These are phyloP conservation scores for Phytophthora vignae DNA, from an alignment of 352 stramenopile species.

Conservation along the genomic window DNA sequence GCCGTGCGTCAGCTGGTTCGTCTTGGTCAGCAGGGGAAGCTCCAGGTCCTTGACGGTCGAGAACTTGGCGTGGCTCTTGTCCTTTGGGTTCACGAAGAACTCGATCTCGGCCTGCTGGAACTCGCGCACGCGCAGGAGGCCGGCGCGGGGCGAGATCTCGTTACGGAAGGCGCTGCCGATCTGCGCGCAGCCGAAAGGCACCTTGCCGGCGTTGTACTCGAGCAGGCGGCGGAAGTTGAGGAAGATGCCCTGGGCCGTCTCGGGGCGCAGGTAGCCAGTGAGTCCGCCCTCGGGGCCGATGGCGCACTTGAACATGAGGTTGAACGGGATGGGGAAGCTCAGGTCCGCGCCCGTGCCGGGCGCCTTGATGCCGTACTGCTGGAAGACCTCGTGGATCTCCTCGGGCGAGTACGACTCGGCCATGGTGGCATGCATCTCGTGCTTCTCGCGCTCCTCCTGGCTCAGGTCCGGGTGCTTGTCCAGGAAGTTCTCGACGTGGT, in stretches of 20 bases:
- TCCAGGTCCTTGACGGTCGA: conserved; percentile 74
- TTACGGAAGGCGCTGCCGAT: conserved; percentile 93
- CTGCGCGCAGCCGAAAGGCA: conserved; percentile 86
- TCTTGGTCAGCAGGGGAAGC: conserved; percentile 93
- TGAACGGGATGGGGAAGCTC: conserved; percentile 98
- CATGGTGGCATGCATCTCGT: conserved; percentile 94
- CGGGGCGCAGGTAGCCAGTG: conserved; percentile 97
- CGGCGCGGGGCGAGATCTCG: conserved; percentile 97
- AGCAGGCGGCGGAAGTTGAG: conserved; percentile 99
- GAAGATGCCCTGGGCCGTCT: conserved; percentile 99
- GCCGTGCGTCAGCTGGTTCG: conserved; percentile 97
- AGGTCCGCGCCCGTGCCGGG: conserved; percentile 92
- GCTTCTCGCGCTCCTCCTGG: conserved; percentile 91
- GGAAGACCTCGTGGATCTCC: conserved; percentile 96
- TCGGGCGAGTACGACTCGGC: conserved; percentile 98
- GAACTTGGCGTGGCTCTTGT: conserved; percentile 99
- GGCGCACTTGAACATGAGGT: conserved; percentile 99
- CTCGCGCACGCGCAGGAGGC: conserved; percentile 98
- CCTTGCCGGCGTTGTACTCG: conserved; percentile 97
- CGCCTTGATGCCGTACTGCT: conserved; percentile 95
- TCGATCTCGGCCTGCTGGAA: conserved; percentile 99
- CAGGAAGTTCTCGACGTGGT: conserved; percentile 98
- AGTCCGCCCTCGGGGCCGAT: conserved; percentile 98
- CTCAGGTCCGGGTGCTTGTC: conserved; percentile 87
- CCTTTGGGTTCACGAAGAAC: conserved; percentile 98